Evolutionary conservation across 352 stramenopile species (phyloP), one percentile per base, ranked within the genome.

Genomic region (Globisporangium megalacanthum): DNA sequence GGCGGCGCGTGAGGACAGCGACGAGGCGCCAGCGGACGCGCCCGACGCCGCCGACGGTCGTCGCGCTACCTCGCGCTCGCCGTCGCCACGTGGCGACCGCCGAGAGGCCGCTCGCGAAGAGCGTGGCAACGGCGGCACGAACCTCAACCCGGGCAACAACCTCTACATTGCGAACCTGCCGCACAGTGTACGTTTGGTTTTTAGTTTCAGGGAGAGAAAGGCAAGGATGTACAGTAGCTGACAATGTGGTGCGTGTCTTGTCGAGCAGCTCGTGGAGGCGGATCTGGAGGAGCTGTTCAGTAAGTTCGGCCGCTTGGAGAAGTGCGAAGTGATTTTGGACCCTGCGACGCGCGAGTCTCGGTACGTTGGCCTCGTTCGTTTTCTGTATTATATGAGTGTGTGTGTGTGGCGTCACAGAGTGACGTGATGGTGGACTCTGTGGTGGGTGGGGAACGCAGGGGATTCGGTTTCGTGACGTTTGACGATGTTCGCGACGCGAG

Each of bases 281-380:
- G 83, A 94, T 25, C 54, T 94, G 31, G 68, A 90, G 52, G 81
- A 89, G 20, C 44, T 88, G 0, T 94, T 94, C 54, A 25, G 54
- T 54, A 92, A 94, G 64, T 94, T 77, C 51, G 83, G 83, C 1
- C 79, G 74, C 7, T 60, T 92, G 17, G 58, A 82, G 54, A 88
- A 89, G 67, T 89, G 79, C 62, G 79, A 94, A 59, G 73, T 94
- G 57, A 94, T 94, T 64, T 50, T 83, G 54, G 81, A 94, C 64
- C 83, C 83, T 10, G 73, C 89, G 45, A 87, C 83, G 56, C 73
- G 69, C 51, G 79, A 88, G 60, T 93, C 83, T 22, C 72, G 80
- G 79, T 90, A 44, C 35, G 70, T 50, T 9, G 25, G 25, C 25
- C 25, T 29, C 25, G 25, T 29, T 29, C 25, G n/a, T 4, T 29